Evolutionary conservation across 352 stramenopile genomes (phyloP), one percentile per base, ranked within the genome.

Genomic region (Pythium folliculosum): DNA sequence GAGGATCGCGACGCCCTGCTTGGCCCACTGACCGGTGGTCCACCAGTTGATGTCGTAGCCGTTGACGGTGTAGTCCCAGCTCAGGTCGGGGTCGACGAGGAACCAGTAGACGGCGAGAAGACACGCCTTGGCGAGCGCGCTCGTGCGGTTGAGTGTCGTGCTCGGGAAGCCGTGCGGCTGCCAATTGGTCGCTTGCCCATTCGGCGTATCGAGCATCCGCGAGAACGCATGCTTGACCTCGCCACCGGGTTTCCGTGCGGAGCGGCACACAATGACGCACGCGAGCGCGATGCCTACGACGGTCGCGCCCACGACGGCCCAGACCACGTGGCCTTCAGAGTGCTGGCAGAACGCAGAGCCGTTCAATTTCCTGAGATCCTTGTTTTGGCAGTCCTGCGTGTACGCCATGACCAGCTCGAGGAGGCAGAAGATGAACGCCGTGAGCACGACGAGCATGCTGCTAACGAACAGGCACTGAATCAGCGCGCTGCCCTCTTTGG

Each of bases 21-120:
- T 63, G 40, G 37, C 40, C 44, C 38, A 51, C n/a, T 63, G 56
- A 27, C 56, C 56, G 8, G 56, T 63, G 21, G 32, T 23, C 56
- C 56, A 63, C 23, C 40, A 53, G 19, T n/a, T 54, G 7, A 25
- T 38, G 38, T 53, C 44, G 19, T 45, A 51, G 35, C 54, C 38
- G 16, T 35, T 53, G 23, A 44, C n/a, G 10, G 22, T 44, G 32
- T 32, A 43, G 44, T 63, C 37, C 43, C 56, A 54, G 21, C 10
- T 30, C 21, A 63, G 8, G n/a, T 52, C 56, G 40, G 2, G 22
- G 44, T 54, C 43, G 7, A 63, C 43, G n/a, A 63, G 40, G 21
- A 25, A 51, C 54, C 54, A 60, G 40, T 51, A 61, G 37, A 61
- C 19, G 16, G 37, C 54, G 12, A 61, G 37, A 2, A 61, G 19